Conservation (phyloP, 192 early-diverging fungal species). For the Spizellomyces sp. region DNA sequence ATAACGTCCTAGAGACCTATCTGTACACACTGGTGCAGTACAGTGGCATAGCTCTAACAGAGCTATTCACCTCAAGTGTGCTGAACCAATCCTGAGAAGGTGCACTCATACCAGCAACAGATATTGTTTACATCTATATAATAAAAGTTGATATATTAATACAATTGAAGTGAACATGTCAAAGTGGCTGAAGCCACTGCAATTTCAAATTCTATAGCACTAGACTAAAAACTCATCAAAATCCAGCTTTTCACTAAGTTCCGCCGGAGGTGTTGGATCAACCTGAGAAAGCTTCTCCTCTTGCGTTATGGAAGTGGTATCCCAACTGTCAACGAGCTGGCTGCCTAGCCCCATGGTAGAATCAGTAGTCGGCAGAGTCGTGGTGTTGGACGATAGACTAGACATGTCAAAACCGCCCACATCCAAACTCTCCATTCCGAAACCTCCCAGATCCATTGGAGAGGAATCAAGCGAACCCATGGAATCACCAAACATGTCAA, state of each 20-base stretch:
- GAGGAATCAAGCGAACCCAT: background rate
- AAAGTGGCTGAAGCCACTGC: background rate
- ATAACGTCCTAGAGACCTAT: too few relatives aligned
- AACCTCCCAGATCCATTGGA: background rate
- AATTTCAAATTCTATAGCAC: background rate
- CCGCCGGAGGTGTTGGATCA: background rate
- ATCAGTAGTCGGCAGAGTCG: background rate
- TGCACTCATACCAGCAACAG: too few relatives aligned
- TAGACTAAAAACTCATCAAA: slow-evolving; percentile 1
- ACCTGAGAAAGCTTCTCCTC: background rate
- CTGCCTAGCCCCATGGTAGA: background rate
- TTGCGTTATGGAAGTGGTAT: background rate
- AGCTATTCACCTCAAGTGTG: background rate
- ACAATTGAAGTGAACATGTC: background rate
- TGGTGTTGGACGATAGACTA: background rate
- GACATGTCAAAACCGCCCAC: background rate
- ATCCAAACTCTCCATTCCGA: background rate
- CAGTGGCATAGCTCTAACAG: background rate
- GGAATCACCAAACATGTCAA: slow-evolving; percentile 4
- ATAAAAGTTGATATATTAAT: background rate
- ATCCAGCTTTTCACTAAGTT: background rate
- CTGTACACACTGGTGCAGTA: too few relatives aligned
- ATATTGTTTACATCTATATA: background rate
- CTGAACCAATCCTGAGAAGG: too few relatives aligned
- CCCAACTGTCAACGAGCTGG: background rate